Evolutionary conservation across 2,329 filamentous ascomycete genomes (phyloP).

Genomic region (Hymenoscyphus albidus): DNA sequence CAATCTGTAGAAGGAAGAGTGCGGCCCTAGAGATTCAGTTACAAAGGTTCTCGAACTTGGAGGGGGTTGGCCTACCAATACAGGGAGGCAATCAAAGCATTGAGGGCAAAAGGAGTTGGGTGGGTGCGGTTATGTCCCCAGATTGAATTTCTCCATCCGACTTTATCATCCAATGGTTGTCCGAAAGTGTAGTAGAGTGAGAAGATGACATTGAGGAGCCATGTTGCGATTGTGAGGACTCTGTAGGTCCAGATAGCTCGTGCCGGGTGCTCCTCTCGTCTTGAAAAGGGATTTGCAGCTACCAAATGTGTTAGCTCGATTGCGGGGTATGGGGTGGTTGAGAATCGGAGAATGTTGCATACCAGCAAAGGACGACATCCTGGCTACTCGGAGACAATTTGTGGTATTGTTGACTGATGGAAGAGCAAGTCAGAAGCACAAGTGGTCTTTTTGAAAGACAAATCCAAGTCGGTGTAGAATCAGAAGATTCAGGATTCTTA

Average conservation of each 20-base stretch:
- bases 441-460: neutral
- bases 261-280: conserved; percentile 61
- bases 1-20: conserved; percentile 70
- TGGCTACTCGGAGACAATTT: neutral
- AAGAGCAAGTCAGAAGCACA: neutral
- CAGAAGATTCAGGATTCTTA: neutral
- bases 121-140: conserved; percentile 69
- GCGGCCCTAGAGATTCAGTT: conserved; percentile 50
- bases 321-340: neutral
- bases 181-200: conserved; percentile 71
- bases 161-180: conserved; percentile 56
- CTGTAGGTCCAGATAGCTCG: conserved; percentile 69
- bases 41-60: neutral
- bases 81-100: conserved; percentile 58
- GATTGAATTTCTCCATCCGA: conserved; percentile 56
- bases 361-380: conserved; percentile 6
- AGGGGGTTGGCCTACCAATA: conserved; percentile 61
- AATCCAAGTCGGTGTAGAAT: neutral
- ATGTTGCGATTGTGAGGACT: conserved; percentile 68
- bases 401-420: neutral
- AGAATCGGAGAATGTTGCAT: neutral
- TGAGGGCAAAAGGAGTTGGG: conserved; percentile 72
- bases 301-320: neutral
- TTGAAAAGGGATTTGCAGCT: conserved; percentile 62
- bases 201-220: conserved; percentile 68